Evolutionary conservation across 2,329 filamentous ascomycete genomes (phyloP).

Genomic region (Arthrobotrys megalospora): DNA sequence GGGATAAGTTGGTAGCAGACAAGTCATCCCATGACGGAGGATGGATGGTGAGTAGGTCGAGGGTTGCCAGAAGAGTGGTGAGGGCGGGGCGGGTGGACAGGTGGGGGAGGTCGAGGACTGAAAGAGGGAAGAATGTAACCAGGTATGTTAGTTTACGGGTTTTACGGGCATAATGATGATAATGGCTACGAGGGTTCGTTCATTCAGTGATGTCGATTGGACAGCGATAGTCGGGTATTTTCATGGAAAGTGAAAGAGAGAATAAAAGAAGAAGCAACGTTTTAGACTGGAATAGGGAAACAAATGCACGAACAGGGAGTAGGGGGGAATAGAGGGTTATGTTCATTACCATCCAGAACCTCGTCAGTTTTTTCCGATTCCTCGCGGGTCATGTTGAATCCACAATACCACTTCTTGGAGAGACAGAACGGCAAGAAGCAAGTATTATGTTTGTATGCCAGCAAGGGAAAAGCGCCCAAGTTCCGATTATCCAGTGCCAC

Average conservation of each 20-base stretch:
- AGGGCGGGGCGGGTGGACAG: conserved; percentile 82
- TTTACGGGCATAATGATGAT: conserved; percentile 17
- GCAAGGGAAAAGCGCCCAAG: conserved; percentile 8
- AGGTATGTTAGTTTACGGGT: conserved; percentile 24
- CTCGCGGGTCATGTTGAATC: conserved; percentile 49
- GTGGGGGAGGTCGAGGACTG: conserved; percentile 84
- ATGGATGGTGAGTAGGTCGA: conserved; percentile 77
- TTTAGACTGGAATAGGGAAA: conserved; percentile 37
- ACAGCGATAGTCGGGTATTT: conserved; percentile 34
- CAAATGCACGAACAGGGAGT: conserved; percentile 18
- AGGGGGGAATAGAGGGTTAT: conserved; percentile 17
- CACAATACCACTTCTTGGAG: neutral
- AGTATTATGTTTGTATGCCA: no score
- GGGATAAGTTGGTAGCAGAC: conserved; percentile 66
- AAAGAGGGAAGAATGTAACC: conserved; percentile 17
- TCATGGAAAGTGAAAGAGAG: neutral
- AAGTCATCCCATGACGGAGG: conserved; percentile 78
- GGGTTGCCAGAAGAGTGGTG: conserved; percentile 75
- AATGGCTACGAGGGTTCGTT: conserved; percentile 9
- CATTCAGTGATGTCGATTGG: neutral
- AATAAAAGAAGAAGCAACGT: conserved; percentile 13
- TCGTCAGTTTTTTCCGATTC: conserved; percentile 46
- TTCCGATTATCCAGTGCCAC: conserved; percentile 46
- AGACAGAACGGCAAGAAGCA: neutral
- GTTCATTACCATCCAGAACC: conserved; percentile 51